Base-by-base conservation (phyloP, 306 rosid genomes). In the Luffa acutangula region DNA sequence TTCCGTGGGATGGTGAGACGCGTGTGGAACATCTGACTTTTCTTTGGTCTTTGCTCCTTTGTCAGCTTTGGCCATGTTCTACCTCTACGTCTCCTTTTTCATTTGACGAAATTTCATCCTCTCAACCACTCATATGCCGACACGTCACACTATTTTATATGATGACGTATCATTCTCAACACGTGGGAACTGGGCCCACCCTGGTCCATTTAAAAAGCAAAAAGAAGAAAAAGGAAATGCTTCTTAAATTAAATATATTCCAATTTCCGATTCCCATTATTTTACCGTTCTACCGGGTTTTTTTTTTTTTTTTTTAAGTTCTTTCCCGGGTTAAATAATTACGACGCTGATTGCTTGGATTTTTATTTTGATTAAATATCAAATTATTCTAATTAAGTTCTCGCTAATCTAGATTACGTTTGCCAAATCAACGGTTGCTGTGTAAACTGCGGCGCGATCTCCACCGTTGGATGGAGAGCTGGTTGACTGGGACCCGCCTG, bases 91-190 rank as follows among this genome's bases (percentile, higher is more conserved):
- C 25, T 37, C 21, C 9, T 65, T 39, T 66, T 14, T 14, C 13
- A 39, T 0, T 39, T 36, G 45, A 34, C 70, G 20, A 63, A 63
- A 39, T 5, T 66, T 66, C 3, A 39, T 9, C 12, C 49, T 37
- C 31, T 39, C 49, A 39, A 15, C 73, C 73, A 66, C 49, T 66
- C 49, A 0, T 14, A 2, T 5, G 0, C 8, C 7, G 49, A 39
- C 73, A 66, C 73, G 49, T 66, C 31, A 7, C 31, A 18, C 71
- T 1, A 9, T 37, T 37, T 66, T 7, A 39, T 3, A 66, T 10
- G 53, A 69, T 69, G 75, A 69, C 75, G 75, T 69, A 69, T 69
- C 53, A 69, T 69, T 69, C 53, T 42, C 75, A 69, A 42, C 75
- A 69, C 75, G 75, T 69, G 75, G 36, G 75, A 66, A 2, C 13